Evolutionary conservation across 495 filamentous ascomycete species (phyloP).

Genomic region (Tuber indicum): DNA sequence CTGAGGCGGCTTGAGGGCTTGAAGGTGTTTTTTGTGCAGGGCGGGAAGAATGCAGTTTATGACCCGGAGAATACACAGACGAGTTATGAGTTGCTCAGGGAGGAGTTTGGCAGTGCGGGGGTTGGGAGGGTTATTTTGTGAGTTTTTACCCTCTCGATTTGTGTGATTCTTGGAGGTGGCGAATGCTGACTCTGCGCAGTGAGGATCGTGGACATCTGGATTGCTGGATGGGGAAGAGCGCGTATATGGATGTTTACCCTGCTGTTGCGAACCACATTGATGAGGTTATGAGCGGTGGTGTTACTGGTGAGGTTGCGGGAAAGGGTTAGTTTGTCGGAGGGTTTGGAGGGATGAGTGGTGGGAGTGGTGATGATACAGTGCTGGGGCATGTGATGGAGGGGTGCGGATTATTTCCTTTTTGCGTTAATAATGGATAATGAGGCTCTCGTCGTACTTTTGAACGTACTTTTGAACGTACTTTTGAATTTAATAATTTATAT

Average conservation of each 20-base stretch:
- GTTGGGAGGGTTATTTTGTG: conserved; percentile 52
- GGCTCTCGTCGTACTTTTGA: background rate
- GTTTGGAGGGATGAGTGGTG: background rate
- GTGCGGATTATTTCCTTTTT: background rate
- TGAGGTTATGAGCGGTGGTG: conserved; percentile 40
- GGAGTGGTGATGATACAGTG: background rate
- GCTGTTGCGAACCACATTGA: conserved; percentile 54
- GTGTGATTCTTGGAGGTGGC: background rate
- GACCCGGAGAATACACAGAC: conserved; percentile 54
- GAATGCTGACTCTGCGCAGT: conserved; percentile 8
- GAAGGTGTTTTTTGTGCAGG: conserved; percentile 55
- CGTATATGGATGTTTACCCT: conserved; percentile 59
- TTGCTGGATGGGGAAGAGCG: conserved; percentile 58
- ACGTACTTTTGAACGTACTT: too few relatives aligned
- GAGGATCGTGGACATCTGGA: conserved; percentile 63
- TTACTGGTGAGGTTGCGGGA: background rate
- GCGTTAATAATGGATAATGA: background rate
- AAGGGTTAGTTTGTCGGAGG: background rate
- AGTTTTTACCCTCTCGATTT: conserved; percentile 7
- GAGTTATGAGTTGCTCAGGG: conserved; percentile 53
- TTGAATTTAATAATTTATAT: background rate
- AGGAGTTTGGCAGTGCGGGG: conserved; percentile 48
- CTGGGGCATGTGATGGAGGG: background rate
- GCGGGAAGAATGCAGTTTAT: conserved; percentile 56
- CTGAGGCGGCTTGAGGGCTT: conserved; percentile 51